These are phyloP conservation scores for Dryas integrifolia DNA, from an alignment of 331 rosid species.

Conservation along the genomic window DNA sequence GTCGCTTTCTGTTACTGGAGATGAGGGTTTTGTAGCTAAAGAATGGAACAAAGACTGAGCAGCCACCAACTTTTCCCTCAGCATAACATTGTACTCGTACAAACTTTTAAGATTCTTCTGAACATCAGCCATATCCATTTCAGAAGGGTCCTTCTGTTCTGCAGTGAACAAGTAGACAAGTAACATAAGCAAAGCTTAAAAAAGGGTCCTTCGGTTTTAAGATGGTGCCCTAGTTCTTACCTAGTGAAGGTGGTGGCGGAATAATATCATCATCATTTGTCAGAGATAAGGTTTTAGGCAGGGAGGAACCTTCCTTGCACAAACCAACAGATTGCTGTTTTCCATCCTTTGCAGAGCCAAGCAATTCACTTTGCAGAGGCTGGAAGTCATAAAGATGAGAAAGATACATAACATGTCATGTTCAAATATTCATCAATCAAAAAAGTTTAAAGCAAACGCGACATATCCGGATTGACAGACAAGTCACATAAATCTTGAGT, in stretches of 20 bases:
- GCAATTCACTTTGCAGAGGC: conserved; percentile 47
- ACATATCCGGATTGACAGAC: background rate
- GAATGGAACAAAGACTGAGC: conserved; percentile 56
- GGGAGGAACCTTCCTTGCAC: conserved; percentile 34
- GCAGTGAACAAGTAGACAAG: conserved; percentile 29
- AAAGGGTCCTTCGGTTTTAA: background rate
- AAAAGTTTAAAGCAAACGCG: background rate
- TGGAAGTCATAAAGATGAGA: conserved; percentile 36
- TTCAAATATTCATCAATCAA: background rate
- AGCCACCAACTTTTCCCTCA: conserved; percentile 65
- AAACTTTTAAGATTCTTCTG: conserved; percentile 65
- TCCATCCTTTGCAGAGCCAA: conserved; percentile 36
- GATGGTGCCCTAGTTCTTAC: conserved; percentile 38
- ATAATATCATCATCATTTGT: conserved; percentile 44
- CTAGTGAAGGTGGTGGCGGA: conserved; percentile 79
- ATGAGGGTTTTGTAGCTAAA: conserved; percentile 42
- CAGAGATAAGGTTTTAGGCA: conserved; percentile 39
- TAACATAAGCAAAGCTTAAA: background rate
- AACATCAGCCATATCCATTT: conserved; percentile 64
- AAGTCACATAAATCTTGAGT: background rate
- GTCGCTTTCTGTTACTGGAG: conserved; percentile 25
- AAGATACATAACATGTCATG: background rate
- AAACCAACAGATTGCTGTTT: conserved; percentile 36
- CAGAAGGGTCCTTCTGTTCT: conserved; percentile 59
- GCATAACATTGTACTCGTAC: conserved; percentile 69